Evolutionary conservation across 2,329 filamentous ascomycete genomes (phyloP).

Genomic region (Cladosporium sp.): DNA sequence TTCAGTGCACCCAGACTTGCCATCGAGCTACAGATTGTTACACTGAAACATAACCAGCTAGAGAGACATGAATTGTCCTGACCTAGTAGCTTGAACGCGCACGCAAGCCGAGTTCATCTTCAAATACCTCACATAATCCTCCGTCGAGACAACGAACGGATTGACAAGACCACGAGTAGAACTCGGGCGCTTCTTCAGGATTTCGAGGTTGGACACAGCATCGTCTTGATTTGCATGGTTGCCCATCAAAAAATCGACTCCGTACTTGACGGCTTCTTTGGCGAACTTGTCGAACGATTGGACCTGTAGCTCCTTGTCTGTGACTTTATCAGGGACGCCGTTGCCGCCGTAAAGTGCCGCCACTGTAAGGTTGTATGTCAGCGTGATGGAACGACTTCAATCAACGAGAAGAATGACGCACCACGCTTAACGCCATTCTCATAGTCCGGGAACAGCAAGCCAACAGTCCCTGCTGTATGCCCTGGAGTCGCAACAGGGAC

Average conservation of each 20-base stretch:
- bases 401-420: neutral
- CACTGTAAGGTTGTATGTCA: slow-evolving; percentile 5
- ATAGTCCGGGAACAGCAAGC: slow-evolving; percentile 19
- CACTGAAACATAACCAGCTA: too few species aligned
- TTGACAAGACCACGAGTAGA: slow-evolving; percentile 14
- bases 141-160: slow-evolving; percentile 21
- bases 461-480: slow-evolving; percentile 21
- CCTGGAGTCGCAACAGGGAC: slow-evolving; percentile 20
- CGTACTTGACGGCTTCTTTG: slow-evolving; percentile 5
- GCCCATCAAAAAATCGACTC: slow-evolving; percentile 22
- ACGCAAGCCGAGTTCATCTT: slow-evolving; percentile 21
- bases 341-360: slow-evolving; percentile 21
- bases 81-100: slow-evolving; percentile 15
- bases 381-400: neutral
- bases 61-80: neutral
- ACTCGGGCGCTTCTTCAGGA: slow-evolving; percentile 18
- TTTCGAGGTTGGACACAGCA: slow-evolving; percentile 22
- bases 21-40: too few species aligned
- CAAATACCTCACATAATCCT: slow-evolving; percentile 20
- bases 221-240: slow-evolving; percentile 24
- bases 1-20: too few species aligned
- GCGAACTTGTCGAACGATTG: slow-evolving; percentile 18
- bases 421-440: slow-evolving; percentile 20
- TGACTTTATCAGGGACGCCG: slow-evolving; percentile 14
- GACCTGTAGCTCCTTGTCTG: slow-evolving; percentile 17